Base-by-base conservation (phyloP, 306 rosid species). In the Comarum palustre region DNA sequence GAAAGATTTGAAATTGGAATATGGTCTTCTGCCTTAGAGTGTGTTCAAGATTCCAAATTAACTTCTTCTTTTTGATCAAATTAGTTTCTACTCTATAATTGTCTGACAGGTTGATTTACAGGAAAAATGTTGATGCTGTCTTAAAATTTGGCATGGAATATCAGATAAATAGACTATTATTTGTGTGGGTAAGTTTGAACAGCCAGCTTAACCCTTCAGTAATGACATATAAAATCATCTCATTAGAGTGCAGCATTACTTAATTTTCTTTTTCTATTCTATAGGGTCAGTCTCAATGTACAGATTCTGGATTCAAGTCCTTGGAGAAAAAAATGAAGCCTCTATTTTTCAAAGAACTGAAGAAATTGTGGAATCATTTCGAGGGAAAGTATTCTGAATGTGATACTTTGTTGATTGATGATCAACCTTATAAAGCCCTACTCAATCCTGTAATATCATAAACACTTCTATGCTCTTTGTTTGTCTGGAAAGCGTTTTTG, bases 1-100 rank as follows among this genome's bases (percentile, higher is more conserved):
- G 77, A 82, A 46, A 81, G 84, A 45, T 85, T 79, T 79, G 82
- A 85, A 70, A 78, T 85, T 0, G 88, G 84, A 3, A 66, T 79
- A 13, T 79, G 84, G 86, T 69, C 82, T 43, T 84, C 86, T 51
- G 84, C 82, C 2, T 51, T 15, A 43, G 67, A 24, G 85, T 65
- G 68, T 80, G 61, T 24, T 20, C 16, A 55, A 22, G 16, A 24
- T 17, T 55, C 27, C 27, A 55, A 55, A 22, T 55, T 8, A 20
- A 54, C 11, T 10, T 22, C 3, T 20, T 38, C 16, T 22, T 52
- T 52, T 17, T 52, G 0, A 52, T 8, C 10, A 54, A n/a, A 9
- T 8, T 54, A 22, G 14, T 13, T 24, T 13, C 19, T 58, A 25
- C 14, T 58, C 19, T 27, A 55, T 55, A 8, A 1, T 9, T 24